A percentile compares a stretch with the other conserved stretches of the same genome.
These are phyloP conservation scores for Prinsepia uniflora DNA, from an alignment of 306 rosid species.

Conservation along the genomic window DNA sequence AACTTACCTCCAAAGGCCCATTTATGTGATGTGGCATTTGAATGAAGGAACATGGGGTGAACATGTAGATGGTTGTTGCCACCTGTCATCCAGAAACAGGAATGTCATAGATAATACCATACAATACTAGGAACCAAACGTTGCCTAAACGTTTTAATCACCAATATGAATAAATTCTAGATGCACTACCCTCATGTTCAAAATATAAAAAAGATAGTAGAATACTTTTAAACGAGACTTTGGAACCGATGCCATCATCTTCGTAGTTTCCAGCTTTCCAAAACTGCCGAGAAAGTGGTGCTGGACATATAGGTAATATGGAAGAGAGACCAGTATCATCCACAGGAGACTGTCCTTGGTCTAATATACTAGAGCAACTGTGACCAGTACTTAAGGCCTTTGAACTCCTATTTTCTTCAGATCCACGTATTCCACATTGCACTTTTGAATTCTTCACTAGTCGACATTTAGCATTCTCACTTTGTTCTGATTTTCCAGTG, in stretches of 20 bases:
- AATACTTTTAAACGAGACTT: constrained; percentile 59
- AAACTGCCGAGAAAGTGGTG: too few species aligned
- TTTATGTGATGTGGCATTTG: constrained; percentile 96
- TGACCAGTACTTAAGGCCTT: constrained; percentile 58
- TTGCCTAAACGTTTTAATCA: background rate
- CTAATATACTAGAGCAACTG: constrained; percentile 57
- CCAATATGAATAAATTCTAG: background rate
- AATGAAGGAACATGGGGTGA: constrained; percentile 38
- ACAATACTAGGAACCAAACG: too few species aligned
- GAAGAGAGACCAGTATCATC: too few species aligned
- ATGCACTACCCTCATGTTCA: constrained; percentile 21
- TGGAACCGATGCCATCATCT: constrained; percentile 39
- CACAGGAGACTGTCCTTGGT: background rate
- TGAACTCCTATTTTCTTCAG: constrained; percentile 48
- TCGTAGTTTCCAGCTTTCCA: too few species aligned
- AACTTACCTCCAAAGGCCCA: constrained; percentile 97
- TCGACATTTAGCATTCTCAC: constrained; percentile 16
- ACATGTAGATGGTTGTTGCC: constrained; percentile 10
- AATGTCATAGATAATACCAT: background rate
- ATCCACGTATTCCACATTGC: constrained; percentile 28
- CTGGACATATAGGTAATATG: too few species aligned
- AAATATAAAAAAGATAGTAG: constrained; percentile 6
- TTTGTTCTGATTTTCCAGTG: constrained; percentile 19
- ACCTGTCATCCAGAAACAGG: background rate
- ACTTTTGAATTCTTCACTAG: constrained; percentile 22